phyloP scores from a whole-genome alignment of 768 basidiomycete genomes.

The Mycena pura region DNA sequence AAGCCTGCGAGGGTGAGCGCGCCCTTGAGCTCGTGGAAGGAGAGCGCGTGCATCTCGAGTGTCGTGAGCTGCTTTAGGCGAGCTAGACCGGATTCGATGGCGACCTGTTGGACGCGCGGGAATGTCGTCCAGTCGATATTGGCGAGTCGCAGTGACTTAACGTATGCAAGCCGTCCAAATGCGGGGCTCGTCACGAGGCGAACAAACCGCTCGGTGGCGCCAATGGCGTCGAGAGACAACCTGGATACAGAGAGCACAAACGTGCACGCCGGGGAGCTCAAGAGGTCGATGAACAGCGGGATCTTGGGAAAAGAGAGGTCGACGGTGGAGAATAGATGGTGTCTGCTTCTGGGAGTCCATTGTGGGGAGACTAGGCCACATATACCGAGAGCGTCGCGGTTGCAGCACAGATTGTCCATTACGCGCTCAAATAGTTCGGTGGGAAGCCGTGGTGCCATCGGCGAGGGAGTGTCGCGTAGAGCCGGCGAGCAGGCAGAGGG shows the following conservation, averaged over 20 bases:
- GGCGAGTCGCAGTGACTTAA: not conserved
- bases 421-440: slow-evolving; percentile 27
- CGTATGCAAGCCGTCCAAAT: not conserved
- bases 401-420: slow-evolving; percentile 23
- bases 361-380: slow-evolving; percentile 29
- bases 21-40: slow-evolving; percentile 17
- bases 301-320: not conserved
- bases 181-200: not conserved
- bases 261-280: slow-evolving; percentile 7
- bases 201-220: not conserved
- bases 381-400: slow-evolving; percentile 18
- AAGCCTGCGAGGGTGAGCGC: not conserved
- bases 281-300: not conserved
- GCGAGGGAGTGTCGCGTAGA: not conserved
- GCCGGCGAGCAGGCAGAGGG: not conserved
- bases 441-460: slow-evolving; percentile 12
- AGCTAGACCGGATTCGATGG: slow-evolving; percentile 2
- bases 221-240: not conserved
- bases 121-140: slow-evolving; percentile 15
- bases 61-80: not conserved
- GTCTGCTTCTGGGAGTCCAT: slow-evolving; percentile 26
- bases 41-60: not conserved
- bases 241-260: not conserved
- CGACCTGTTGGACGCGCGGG: not conserved
- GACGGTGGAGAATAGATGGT: slow-evolving; percentile 27